Conservation (phyloP, 805 yeast species). For the Schizosaccharomyces osmophilus region DNA sequence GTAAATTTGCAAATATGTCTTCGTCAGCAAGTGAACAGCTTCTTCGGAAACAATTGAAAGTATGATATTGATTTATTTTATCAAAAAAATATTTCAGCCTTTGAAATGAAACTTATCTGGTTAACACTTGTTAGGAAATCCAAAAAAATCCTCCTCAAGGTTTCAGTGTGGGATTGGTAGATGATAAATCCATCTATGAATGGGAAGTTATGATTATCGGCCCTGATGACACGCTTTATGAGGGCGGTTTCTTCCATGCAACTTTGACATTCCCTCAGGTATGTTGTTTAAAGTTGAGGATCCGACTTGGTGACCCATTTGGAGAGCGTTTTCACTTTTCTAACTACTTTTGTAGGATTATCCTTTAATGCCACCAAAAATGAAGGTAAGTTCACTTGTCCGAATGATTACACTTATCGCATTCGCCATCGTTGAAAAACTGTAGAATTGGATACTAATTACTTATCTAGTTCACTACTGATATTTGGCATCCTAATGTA, state of each 20-base stretch:
- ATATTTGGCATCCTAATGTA: slow-evolving; percentile 63
- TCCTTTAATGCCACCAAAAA: slow-evolving; percentile 44
- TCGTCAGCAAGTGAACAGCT: neutral
- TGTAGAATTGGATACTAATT: too few species aligned
- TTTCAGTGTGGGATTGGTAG: slow-evolving; percentile 56
- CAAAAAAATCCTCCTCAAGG: slow-evolving; percentile 18
- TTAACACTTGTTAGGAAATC: neutral
- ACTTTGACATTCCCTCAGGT: slow-evolving; percentile 27
- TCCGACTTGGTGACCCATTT: neutral
- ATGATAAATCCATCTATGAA: slow-evolving; percentile 21
- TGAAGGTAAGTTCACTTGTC: slow-evolving; percentile 11
- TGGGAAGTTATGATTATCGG: slow-evolving; percentile 58
- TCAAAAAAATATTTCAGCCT: neutral
- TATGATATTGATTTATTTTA: neutral
- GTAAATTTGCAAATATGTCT: neutral
- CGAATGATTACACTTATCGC: neutral
- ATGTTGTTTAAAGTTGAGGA: neutral
- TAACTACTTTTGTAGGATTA: slow-evolving; percentile 20
- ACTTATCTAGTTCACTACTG: slow-evolving; percentile 27
- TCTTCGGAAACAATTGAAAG: neutral
- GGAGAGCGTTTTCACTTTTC: too few species aligned
- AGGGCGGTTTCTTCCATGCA: slow-evolving; percentile 53
- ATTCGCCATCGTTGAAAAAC: too few species aligned
- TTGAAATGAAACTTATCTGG: neutral
- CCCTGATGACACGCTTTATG: slow-evolving; percentile 47